Evolutionary conservation across 371 early-diverging fungal genomes (phyloP), one percentile per base, ranked within the genome.

Genomic region (Mortierella sp.): DNA sequence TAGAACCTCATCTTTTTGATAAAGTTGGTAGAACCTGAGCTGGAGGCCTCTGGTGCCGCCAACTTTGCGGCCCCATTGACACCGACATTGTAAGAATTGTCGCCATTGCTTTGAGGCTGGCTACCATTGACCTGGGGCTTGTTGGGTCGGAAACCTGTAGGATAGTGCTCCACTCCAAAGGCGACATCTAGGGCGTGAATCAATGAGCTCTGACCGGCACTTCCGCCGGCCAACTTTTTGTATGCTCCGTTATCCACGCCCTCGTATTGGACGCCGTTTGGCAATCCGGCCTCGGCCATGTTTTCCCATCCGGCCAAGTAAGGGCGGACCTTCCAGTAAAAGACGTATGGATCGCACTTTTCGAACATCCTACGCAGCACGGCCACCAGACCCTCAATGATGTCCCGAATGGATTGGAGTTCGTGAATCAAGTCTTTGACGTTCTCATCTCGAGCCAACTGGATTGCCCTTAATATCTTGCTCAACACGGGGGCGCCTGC

Each of bases 241-340:
- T 84, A 91, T 34, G 86, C 84, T 46, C 88, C 87, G 52, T 87
- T 89, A 61, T 93, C 91, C 0, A 95, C 95, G 6, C 95, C 96
- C 78, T 94, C 94, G 79, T 95, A 98, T n/a, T 94, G 86, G 14
- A 96, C 74, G 21, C 97, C 97, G 52, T 91, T 67, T 3, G 95
- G 95, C 54, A 96, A 76, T 1, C 93, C 93, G 28, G 91, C 93
- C 64, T 94, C 92, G 30, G 89, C 89, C 86, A 93, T 91, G 74
- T 95, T 94, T 68, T 93, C 92, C 95, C 96, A 97, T 3, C 98
- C 99, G 7, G 94, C 94, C 64, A 95, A 78, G 81, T 93, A 98
- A 31, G 91, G 91, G 38, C 98, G 88, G 59, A 96, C 92, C 70
- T 96, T 92, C 91, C 94, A 90, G 82, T 94, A 97, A 81, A 98